These are phyloP conservation scores for Hygrocybe coccinea DNA, from an alignment of 768 basidiomycete genomes.

Conservation along the genomic window DNA sequence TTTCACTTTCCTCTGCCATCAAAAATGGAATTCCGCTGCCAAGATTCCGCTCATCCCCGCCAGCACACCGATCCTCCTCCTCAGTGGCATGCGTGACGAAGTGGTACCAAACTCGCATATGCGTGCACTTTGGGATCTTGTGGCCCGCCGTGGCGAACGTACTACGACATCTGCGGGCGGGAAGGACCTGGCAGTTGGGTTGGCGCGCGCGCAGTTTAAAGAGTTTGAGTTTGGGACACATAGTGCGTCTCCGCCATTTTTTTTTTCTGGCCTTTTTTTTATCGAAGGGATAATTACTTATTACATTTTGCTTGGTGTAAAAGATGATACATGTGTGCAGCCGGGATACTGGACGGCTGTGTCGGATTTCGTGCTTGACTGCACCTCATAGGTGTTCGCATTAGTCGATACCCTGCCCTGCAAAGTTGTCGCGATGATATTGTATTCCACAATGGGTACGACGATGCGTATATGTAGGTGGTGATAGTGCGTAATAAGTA, in stretches of 20 bases:
- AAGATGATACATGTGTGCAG: conserved; percentile 55
- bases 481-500: too few relatives aligned
- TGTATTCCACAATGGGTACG: too few relatives aligned
- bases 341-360: conserved; percentile 53
- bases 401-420: too few relatives aligned
- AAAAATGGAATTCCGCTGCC: conserved; percentile 80
- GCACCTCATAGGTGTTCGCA: not conserved
- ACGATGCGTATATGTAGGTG: too few relatives aligned
- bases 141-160: conserved; percentile 47
- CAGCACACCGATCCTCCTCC: conserved; percentile 71
- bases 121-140: conserved; percentile 63
- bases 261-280: too few relatives aligned
- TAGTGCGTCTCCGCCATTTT: conserved; percentile 35
- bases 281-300: too few relatives aligned
- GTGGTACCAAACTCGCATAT: conserved; percentile 76
- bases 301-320: not conserved
- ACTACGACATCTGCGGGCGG: conserved; percentile 34
- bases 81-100: conserved; percentile 70
- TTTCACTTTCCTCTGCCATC: conserved; percentile 75
- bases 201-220: conserved; percentile 51
- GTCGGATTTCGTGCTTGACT: conserved; percentile 37
- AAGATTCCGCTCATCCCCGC: conserved; percentile 60
- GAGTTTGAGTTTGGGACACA: conserved; percentile 53
- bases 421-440: too few relatives aligned
- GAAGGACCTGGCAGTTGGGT: conserved; percentile 41